Evolutionary conservation across 352 stramenopile genomes (phyloP).

Genomic region (Phytophthora rubi): DNA sequence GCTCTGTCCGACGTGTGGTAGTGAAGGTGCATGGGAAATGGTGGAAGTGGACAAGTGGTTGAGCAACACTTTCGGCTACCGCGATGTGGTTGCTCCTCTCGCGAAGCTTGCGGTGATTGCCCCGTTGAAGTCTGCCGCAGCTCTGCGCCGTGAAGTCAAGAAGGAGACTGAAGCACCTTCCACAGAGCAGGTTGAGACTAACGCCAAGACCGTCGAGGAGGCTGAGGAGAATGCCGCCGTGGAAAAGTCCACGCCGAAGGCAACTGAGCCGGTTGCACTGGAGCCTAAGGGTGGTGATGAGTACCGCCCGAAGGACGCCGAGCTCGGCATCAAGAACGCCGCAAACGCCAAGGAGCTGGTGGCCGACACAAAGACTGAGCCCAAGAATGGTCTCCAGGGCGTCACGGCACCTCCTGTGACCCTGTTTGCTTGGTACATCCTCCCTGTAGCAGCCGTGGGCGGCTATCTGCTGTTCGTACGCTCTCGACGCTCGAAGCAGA

Average conservation of each 20-base stretch:
- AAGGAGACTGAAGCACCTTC: constrained; percentile 20
- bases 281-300: constrained; percentile 41
- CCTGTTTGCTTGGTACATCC: constrained; percentile 83
- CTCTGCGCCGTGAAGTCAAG: constrained; percentile 29
- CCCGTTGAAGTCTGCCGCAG: constrained; percentile 19
- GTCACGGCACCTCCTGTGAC: constrained; percentile 63
- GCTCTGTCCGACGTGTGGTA: constrained; percentile 72
- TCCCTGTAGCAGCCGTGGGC: constrained; percentile 68
- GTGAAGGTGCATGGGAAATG: constrained; percentile 63
- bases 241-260: constrained; percentile 11
- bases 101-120: constrained; percentile 33
- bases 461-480: constrained; percentile 74
- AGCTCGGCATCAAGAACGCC: constrained; percentile 68
- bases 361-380: constrained; percentile 40
- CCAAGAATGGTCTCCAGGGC: constrained; percentile 52
- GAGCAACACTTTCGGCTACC: constrained; percentile 64
- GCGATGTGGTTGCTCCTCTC: constrained; percentile 55
- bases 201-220: constrained; percentile 20
- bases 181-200: constrained; percentile 10
- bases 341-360: constrained; percentile 63
- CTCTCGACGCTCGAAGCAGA: constrained; percentile 46
- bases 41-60: constrained; percentile 84
- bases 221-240: constrained; percentile 10
- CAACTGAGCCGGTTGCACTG: constrained; percentile 17
- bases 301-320: constrained; percentile 73